Percentiles rank a stretch among this genome's conserved stretches.
Conservation (phyloP, 1,284 basidiomycete genomes). For the Polyporus tsugae region DNA sequence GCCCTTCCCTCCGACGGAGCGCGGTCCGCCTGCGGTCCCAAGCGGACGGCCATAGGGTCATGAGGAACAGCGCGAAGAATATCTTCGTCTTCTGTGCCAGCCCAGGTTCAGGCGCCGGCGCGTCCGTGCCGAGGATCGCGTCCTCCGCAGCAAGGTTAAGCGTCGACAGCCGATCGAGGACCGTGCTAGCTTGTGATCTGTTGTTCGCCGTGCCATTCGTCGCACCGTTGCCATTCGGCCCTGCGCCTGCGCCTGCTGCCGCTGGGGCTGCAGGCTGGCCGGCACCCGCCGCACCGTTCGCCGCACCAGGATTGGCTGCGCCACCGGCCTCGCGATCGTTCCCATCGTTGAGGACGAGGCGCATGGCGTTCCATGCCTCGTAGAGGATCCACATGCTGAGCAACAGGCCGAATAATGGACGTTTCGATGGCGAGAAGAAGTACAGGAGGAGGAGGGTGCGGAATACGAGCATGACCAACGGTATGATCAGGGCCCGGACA, state of each 20-base stretch:
- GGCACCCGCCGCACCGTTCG: conserved; percentile 17
- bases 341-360: conserved; percentile 57
- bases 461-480: conserved; percentile 71
- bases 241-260: conserved; percentile 8
- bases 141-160: conserved; percentile 67
- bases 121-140: conserved; percentile 51
- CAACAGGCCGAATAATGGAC: conserved; percentile 73
- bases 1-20: conserved; percentile 70
- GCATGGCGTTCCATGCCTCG: conserved; percentile 79
- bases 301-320: conserved; percentile 37
- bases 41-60: conserved; percentile 76
- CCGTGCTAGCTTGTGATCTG: conserved; percentile 40
- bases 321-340: conserved; percentile 42
- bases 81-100: conserved; percentile 58
- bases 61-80: conserved; percentile 65
- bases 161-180: conserved; percentile 63
- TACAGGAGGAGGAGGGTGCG: conserved; percentile 78
- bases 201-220: conserved; percentile 28
- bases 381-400: conserved; percentile 77
- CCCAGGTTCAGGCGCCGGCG: conserved; percentile 46
- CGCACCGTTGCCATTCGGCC: conserved; percentile 29
- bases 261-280: conserved; percentile 7
- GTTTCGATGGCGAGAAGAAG: conserved; percentile 80
- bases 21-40: conserved; percentile 74
- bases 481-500: conserved; percentile 68